Conservation (phyloP, 768 basidiomycete species). For the Termitomyces sp. region DNA sequence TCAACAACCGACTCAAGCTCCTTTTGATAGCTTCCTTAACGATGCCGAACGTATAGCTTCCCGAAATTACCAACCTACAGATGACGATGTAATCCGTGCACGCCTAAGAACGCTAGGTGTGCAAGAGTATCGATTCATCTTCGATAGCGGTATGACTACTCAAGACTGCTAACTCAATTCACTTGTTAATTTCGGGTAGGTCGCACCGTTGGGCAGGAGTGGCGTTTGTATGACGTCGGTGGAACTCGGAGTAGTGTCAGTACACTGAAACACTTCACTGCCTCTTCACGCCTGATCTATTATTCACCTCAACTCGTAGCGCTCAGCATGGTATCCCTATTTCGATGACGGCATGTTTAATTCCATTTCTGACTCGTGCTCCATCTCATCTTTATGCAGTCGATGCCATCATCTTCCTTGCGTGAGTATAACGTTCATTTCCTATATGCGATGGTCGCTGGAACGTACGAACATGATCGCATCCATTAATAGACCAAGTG, state of each 20-base stretch:
- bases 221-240: slow-evolving; percentile 80
- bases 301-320: slow-evolving; percentile 29
- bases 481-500: slow-evolving; percentile 31
- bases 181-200: slow-evolving; percentile 27
- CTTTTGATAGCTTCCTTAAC: slow-evolving; percentile 51
- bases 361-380: neutral
- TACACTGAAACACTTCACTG: slow-evolving; percentile 11
- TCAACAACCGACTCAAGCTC: neutral
- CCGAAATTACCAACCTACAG: slow-evolving; percentile 60
- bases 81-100: slow-evolving; percentile 75
- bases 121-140: slow-evolving; percentile 64
- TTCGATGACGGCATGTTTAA: slow-evolving; percentile 60
- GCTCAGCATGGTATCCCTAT: slow-evolving; percentile 73
- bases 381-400: slow-evolving; percentile 26
- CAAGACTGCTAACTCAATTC: neutral
- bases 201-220: slow-evolving; percentile 58
- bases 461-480: neutral
- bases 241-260: slow-evolving; percentile 65
- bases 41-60: slow-evolving; percentile 63
- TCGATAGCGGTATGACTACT: slow-evolving; percentile 49
- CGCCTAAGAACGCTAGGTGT: slow-evolving; percentile 74
- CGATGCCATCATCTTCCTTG: slow-evolving; percentile 82
- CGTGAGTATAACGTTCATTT: slow-evolving; percentile 29
- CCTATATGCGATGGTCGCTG: neutral
- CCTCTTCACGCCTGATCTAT: neutral